Evolutionary conservation across 2,329 filamentous ascomycete species (phyloP), one percentile per base, ranked within the genome.

Genomic region (Penicillium griseofulvum): DNA sequence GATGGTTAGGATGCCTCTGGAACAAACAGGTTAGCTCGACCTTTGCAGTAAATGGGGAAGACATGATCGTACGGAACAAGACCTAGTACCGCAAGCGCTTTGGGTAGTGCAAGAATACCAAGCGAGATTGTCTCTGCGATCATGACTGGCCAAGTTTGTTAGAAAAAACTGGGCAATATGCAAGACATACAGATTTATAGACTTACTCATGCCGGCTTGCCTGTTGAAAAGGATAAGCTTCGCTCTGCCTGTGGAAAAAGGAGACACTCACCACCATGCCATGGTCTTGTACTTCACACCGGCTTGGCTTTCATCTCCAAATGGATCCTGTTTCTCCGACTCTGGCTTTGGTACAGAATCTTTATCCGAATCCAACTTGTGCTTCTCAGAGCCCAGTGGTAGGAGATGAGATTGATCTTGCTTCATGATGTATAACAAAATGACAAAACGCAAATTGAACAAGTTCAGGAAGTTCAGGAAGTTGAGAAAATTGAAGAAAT

Each of bases 111-210:
- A 12, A 84, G 74, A 31, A 83, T 78, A 11, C 81, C 81, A 1
- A 83, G 72, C 10, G 79, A 82, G 33, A 83, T 79, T 10, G 79
- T 82, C 62, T 83, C 81, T 14, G 81, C 81, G 28, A 84, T 76
- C 77, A 83, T 82, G 52, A 83, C 73, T 69, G 48, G 31, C 8
- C 17, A 14, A 26, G 36, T 57, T 24, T 53, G 56, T 26, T 46
- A 44, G 19, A 37, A 38, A n/a, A 24, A 16, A 4, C 7, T 22
- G 34, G 8, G 28, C 3, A 9, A n/a, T 43, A 42, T 29, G 17
- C 9, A 42, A 24, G 49, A 9, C 17, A 48, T 38, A 1, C 5
- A 2, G 37, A 58, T 56, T 29, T 51, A 1, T 14, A 2, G 33
- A 58, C 58, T 29, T 51, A 64, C 63, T 52, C 55, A 61, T 63